These are phyloP conservation scores for Glycyrrhiza uralensis DNA, from an alignment of 306 rosid species.

Conservation along the genomic window DNA sequence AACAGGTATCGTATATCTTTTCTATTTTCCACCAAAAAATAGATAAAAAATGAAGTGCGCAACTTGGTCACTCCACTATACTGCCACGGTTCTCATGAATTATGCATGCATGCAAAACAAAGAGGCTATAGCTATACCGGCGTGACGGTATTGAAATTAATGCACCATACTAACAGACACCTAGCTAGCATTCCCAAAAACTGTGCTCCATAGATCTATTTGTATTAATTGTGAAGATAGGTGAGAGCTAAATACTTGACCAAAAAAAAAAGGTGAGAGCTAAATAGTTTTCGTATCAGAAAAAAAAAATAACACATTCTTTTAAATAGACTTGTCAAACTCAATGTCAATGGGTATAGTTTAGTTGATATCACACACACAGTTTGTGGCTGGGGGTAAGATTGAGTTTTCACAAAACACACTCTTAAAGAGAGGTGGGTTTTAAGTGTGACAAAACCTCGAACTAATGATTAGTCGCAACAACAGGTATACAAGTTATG, in stretches of 20 bases:
- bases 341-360: too few species aligned
- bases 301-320: not conserved
- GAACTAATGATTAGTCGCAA: too few species aligned
- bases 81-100: not conserved
- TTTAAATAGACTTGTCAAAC: too few species aligned
- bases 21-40: not conserved
- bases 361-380: too few species aligned
- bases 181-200: too few species aligned
- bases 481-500: too few species aligned
- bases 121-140: not conserved
- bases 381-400: too few species aligned
- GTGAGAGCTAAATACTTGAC: not conserved
- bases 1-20: not conserved
- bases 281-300: not conserved
- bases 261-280: too few species aligned
- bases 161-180: not conserved
- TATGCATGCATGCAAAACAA: constrained; percentile 25
- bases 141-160: not conserved
- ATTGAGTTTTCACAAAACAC: too few species aligned
- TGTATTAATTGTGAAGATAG: not conserved
- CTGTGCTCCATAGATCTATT: not conserved
- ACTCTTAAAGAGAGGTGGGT: too few species aligned
- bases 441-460: too few species aligned
- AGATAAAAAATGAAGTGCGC: not conserved
- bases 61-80: not conserved